Percentiles rank a stretch among this genome's conserved stretches.
Evolutionary conservation across 1,284 basidiomycete species (phyloP).

Genomic region (Stereum hirsutum): DNA sequence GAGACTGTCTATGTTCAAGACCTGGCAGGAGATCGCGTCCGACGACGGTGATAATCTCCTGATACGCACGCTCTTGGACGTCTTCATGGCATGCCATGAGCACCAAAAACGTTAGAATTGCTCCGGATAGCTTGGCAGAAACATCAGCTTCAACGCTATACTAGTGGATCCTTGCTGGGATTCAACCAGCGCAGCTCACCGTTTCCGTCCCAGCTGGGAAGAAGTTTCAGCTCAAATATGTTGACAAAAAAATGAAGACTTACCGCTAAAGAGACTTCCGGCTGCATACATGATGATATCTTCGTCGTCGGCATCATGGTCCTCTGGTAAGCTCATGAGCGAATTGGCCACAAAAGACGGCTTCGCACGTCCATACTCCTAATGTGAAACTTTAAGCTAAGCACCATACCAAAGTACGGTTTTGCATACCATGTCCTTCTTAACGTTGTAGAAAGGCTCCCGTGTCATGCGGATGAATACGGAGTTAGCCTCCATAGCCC

Average conservation of each 20-base stretch:
- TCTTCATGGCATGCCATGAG: constrained; percentile 31
- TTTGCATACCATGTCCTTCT: too few species aligned
- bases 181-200: too few species aligned
- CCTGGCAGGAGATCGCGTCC: constrained; percentile 29
- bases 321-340: neutral
- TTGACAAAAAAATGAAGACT: neutral
- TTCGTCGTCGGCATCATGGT: neutral
- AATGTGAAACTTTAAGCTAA: too few species aligned
- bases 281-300: constrained; percentile 1
- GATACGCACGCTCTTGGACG: constrained; percentile 26
- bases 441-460: too few species aligned
- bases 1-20: constrained; percentile 25
- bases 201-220: neutral
- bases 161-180: too few species aligned
- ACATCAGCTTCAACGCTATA: neutral
- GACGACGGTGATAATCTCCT: constrained; percentile 30
- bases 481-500: too few species aligned
- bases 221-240: neutral
- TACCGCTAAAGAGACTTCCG: neutral
- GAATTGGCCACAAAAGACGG: neutral
- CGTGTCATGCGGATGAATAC: too few species aligned
- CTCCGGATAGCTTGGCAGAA: constrained; percentile 27
- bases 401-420: too few species aligned
- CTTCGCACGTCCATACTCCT: neutral
- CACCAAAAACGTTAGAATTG: constrained; percentile 27